Conservation (phyloP, 2,329 filamentous ascomycete species). For the Epichloe elymi region DNA sequence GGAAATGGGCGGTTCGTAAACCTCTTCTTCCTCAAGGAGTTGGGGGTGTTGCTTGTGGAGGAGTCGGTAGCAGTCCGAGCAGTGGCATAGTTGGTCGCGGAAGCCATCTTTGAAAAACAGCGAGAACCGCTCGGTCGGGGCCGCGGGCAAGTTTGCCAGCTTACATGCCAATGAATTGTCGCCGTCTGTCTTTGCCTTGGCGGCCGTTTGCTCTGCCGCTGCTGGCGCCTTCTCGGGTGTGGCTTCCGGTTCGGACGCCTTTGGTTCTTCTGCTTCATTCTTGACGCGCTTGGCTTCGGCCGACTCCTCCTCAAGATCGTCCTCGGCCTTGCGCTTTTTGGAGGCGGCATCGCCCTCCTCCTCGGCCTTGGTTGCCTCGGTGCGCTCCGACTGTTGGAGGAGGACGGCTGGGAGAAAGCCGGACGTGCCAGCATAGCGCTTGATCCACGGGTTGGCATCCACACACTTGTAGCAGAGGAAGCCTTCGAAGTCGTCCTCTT, state of each 20-base stretch:
- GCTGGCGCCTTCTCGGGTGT: background rate
- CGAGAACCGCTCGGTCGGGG: conserved; percentile 52
- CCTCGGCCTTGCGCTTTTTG: conserved; percentile 56
- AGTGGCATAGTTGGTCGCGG: conserved; percentile 71
- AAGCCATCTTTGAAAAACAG: conserved; percentile 74
- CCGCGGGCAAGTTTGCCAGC: conserved; percentile 40
- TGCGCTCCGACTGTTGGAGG: conserved; percentile 13
- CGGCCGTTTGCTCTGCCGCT: background rate
- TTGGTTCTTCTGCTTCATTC: conserved; percentile 20
- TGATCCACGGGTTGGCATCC: conserved; percentile 81
- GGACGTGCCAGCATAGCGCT: conserved; percentile 64
- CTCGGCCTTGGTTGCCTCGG: background rate
- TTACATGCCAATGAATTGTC: conserved; percentile 37
- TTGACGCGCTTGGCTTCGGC: conserved; percentile 39
- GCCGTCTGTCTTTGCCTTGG: conserved; percentile 2
- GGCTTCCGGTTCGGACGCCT: background rate
- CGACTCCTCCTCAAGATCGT: conserved; percentile 27
- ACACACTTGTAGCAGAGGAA: conserved; percentile 94
- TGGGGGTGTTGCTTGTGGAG: conserved; percentile 59
- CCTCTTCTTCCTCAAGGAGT: conserved; percentile 86
- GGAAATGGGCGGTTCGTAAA: conserved; percentile 83
- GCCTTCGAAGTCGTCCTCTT: conserved; percentile 77
- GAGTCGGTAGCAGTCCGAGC: conserved; percentile 62
- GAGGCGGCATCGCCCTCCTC: conserved; percentile 12
- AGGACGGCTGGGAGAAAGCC: conserved; percentile 72